These are phyloP conservation scores for Senecio squalidus DNA, from an alignment of 140 eudicot species.

Conservation along the genomic window DNA sequence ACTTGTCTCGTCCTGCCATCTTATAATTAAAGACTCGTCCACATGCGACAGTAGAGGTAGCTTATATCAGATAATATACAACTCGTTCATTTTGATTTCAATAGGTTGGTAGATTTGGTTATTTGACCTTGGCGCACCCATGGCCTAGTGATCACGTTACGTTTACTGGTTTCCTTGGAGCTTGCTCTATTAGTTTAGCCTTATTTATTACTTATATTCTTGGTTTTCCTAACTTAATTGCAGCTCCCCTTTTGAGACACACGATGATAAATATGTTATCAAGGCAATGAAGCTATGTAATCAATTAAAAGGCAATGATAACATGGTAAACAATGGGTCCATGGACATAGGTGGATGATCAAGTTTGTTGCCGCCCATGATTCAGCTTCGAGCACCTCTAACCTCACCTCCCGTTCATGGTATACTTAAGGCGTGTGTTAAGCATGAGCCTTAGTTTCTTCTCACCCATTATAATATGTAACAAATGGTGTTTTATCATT, in stretches of 20 bases:
- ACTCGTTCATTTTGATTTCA: constrained; percentile 59
- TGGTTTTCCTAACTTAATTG: constrained; percentile 14
- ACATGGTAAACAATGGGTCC: constrained; percentile 17
- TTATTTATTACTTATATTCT: background rate
- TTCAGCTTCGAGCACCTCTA: constrained; percentile 33
- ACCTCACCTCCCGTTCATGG: constrained; percentile 71
- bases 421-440: constrained; percentile 61
- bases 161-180: no score
- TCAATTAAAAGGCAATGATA: constrained; percentile 25
- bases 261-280: constrained; percentile 73
- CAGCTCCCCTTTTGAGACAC: constrained; percentile 83
- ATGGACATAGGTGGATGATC: constrained; percentile 30
- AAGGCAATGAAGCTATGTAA: constrained; percentile 64
- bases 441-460: constrained; percentile 48
- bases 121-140: background rate
- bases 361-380: constrained; percentile 27
- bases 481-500: constrained; percentile 1
- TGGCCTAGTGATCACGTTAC: no score
- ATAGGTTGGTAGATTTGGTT: constrained; percentile 22
- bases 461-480: background rate
- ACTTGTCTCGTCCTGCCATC: background rate
- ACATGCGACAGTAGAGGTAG: constrained; percentile 55
- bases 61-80: constrained; percentile 58
- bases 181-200: background rate
- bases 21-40: constrained; percentile 34